These are phyloP conservation scores for Verticillium longisporum DNA, from an alignment of 2,329 filamentous ascomycete species.

Conservation along the genomic window DNA sequence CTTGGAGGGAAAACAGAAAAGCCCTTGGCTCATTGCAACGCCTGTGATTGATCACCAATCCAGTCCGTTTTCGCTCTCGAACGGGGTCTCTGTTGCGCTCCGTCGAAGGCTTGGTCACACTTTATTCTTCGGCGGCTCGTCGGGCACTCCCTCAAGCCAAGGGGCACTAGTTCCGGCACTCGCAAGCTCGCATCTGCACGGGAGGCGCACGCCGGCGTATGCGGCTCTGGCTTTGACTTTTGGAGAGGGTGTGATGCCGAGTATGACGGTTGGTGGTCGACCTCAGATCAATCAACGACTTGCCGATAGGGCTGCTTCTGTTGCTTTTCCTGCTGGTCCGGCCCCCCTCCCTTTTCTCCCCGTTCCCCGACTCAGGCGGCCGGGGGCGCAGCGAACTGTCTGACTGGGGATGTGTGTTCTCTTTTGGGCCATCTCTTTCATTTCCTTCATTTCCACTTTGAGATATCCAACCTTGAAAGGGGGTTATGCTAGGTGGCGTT, in stretches of 20 bases:
- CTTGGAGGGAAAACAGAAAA: not conserved
- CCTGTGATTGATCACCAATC: not conserved
- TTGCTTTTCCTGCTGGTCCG: not conserved
- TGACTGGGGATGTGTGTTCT: not conserved
- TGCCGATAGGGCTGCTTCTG: slow-evolving; percentile 4
- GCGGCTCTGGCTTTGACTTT: not conserved
- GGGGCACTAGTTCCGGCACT: not conserved
- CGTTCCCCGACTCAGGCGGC: not conserved
- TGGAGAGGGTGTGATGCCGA: not conserved
- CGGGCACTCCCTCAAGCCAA: not conserved
- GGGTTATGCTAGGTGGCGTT: not conserved
- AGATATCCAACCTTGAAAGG: not conserved
- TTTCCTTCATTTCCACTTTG: not conserved
- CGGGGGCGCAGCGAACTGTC: not conserved
- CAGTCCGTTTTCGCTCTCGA: not conserved
- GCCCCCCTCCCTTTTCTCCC: no score
- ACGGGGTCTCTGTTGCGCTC: not conserved
- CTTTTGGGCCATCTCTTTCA: not conserved
- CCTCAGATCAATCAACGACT: not conserved
- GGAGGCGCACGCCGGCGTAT: not conserved
- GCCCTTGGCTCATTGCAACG: not conserved
- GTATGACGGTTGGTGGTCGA: not conserved
- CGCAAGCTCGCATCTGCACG: not conserved
- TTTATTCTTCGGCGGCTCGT: not conserved
- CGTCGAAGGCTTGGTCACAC: not conserved